Evolutionary conservation across 208 protist species (phyloP).

Genomic region (Acanthamoeba culbertsoni): DNA sequence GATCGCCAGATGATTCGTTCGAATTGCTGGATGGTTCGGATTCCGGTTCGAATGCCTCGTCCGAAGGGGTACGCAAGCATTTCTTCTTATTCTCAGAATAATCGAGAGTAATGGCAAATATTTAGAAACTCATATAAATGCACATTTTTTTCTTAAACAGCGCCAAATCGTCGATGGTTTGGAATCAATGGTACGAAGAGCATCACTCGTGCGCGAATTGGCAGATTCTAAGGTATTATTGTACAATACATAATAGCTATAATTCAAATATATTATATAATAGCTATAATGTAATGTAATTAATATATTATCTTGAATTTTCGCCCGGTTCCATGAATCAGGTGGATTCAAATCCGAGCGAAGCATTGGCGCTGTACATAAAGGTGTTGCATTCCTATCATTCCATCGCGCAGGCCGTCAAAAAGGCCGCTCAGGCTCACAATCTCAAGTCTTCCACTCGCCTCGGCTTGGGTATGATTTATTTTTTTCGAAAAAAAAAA

Average conservation of each 20-base stretch:
- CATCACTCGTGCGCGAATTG: background rate
- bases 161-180: background rate
- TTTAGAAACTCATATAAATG: background rate
- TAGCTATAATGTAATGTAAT: too few relatives aligned
- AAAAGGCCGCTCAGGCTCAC: background rate
- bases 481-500: background rate
- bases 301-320: too few relatives aligned
- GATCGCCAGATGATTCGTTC: conserved; percentile 2
- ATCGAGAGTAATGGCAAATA: background rate
- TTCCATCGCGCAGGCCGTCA: background rate
- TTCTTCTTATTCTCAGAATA: background rate
- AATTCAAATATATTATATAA: too few relatives aligned
- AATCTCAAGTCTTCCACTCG: background rate
- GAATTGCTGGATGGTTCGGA: background rate
- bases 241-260: too few relatives aligned
- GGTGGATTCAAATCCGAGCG: background rate
- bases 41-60: background rate
- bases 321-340: too few relatives aligned
- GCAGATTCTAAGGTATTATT: background rate
- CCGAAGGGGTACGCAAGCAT: background rate
- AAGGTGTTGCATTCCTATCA: conserved; percentile 5
- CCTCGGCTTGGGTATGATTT: background rate
- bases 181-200: background rate
- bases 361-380: conserved; percentile 47
- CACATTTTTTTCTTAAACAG: background rate